Evolutionary conservation across 2,329 filamentous ascomycete genomes (phyloP), one percentile per base, ranked within the genome.

Genomic region (Aspergillus sp.): DNA sequence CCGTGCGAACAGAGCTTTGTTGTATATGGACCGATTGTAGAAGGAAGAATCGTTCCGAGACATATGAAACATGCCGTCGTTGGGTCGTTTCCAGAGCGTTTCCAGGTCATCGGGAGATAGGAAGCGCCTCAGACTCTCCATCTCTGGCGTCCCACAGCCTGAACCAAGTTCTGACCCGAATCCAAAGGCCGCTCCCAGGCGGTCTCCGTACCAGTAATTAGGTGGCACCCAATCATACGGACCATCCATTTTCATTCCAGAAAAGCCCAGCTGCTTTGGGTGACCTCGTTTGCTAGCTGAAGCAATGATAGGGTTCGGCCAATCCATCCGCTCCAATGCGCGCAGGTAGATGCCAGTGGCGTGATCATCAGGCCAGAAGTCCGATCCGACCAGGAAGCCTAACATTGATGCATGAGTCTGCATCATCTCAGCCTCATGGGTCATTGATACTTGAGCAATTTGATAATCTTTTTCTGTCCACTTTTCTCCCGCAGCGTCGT

Each of bases 171-270:
- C 84, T 0, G 82, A 83, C 0, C 82, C 83, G 54, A 87, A 86
- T 0, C 84, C 83, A 57, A 83, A 85, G 0, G 82, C 82, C 0
- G 81, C 79, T 0, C 83, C 83, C 0, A 78, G 60, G 45, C 76
- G 66, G 51, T 75, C 65, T 43, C 79, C 76, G 55, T 80, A 85
- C 83, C 82, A 87, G 66, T 86, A 86, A 56, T 80, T 83, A 0
- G 83, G 83, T 0, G 84, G 81, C 0, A 84, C 81, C 82, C 82
- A 87, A 60, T 86, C 84, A 57, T 87, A 87, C 0, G 84, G 84
- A 0, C 84, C 84, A 0, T 80, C 76, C 83, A 87, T 87, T 60
- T 85, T 86, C 78, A 87, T 80, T 0, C 83, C 83, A 0, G 79
- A 79, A 0, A 80, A 79, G 0, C 80, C 81, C 0, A 86, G 71